Evolutionary conservation across 768 basidiomycete species (phyloP).

Genomic region (Kwoniella mangroviensis): DNA sequence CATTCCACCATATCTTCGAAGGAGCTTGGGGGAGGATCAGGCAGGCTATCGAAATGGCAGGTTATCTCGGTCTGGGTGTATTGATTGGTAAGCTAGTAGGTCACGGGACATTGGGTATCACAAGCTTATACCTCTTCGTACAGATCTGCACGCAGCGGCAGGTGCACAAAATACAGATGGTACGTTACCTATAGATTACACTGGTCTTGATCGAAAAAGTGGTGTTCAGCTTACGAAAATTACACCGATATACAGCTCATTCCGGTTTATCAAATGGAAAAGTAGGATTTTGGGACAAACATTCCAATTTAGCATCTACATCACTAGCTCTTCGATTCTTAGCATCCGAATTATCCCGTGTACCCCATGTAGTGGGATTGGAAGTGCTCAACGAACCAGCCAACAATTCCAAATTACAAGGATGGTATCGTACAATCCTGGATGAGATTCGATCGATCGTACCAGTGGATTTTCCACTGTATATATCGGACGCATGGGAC

Average conservation of each 20-base stretch:
- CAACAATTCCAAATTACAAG: slow-evolving; percentile 63
- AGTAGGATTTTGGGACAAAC: slow-evolving; percentile 47
- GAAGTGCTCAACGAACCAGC: slow-evolving; percentile 68
- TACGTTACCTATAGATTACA: slow-evolving; percentile 13
- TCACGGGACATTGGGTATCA: background rate
- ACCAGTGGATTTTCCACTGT: slow-evolving; percentile 67
- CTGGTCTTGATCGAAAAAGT: no score
- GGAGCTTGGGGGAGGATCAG: slow-evolving; percentile 75
- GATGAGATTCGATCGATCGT: slow-evolving; percentile 63
- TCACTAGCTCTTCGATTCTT: slow-evolving; percentile 56
- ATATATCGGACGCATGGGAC: slow-evolving; percentile 78
- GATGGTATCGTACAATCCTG: slow-evolving; percentile 70
- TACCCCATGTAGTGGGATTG: slow-evolving; percentile 64
- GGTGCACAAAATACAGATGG: slow-evolving; percentile 62
- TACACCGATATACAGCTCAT: slow-evolving; percentile 50
- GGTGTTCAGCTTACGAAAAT: no score
- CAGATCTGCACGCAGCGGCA: slow-evolving; percentile 76
- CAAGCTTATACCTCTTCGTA: slow-evolving; percentile 7
- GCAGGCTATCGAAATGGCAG: slow-evolving; percentile 66
- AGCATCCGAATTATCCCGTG: slow-evolving; percentile 56
- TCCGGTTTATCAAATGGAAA: slow-evolving; percentile 62
- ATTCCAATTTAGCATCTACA: slow-evolving; percentile 52
- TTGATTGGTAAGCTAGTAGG: slow-evolving; percentile 64
- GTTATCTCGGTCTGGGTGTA: slow-evolving; percentile 72
- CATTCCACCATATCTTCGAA: slow-evolving; percentile 61